Evolutionary conservation across 2,329 filamentous ascomycete genomes (phyloP).

Genomic region (Colletotrichum australisinense): DNA sequence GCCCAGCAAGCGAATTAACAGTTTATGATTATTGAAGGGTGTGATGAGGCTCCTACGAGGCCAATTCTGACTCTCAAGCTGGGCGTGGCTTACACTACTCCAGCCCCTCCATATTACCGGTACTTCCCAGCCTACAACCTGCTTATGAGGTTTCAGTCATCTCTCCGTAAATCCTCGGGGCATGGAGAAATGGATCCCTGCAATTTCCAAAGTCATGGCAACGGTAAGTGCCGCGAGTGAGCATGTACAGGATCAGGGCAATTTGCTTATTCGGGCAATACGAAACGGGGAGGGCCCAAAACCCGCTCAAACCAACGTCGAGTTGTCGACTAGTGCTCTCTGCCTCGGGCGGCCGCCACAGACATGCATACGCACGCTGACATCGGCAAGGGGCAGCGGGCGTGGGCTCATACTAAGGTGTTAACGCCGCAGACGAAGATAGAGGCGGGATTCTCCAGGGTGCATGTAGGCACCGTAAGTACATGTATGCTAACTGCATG

Average conservation of each 20-base stretch:
- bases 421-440: neutral
- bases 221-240: neutral
- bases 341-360: constrained; percentile 14
- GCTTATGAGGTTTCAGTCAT: neutral
- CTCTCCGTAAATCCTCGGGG: neutral
- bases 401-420: neutral
- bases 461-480: neutral
- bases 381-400: neutral
- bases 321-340: neutral
- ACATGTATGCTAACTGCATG: too few relatives aligned
- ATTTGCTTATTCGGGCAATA: neutral
- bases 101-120: neutral
- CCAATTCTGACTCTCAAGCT: neutral
- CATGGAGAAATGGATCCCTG: neutral
- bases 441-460: neutral
- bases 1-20: neutral
- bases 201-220: neutral
- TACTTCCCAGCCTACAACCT: neutral
- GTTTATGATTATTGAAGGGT: neutral
- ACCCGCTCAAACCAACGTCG: neutral
- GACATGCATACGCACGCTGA: constrained; percentile 12
- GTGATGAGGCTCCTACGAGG: neutral
- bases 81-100: neutral
- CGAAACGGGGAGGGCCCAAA: neutral
- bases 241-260: neutral